phyloP scores from a whole-genome alignment of 176 grass and related monocot species.

The Cenchrus purpureus region DNA sequence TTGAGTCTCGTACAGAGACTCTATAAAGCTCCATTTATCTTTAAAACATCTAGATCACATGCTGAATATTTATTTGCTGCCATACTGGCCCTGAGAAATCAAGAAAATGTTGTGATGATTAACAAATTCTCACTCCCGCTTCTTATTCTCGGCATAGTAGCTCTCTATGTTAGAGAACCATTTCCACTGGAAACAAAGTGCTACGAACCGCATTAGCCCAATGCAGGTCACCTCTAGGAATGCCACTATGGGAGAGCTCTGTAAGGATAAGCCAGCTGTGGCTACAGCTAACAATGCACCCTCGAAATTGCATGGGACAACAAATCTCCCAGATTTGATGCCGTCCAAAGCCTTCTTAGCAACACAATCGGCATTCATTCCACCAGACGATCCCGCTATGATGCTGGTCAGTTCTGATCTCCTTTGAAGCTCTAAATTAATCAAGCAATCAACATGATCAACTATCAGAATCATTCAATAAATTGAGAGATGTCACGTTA shows the following conservation, averaged over 20 bases:
- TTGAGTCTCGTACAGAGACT: no score
- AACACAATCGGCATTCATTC: conserved; percentile 81
- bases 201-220: conserved; percentile 76
- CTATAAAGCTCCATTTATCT: no score
- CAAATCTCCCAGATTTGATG: conserved; percentile 79
- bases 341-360: conserved; percentile 80
- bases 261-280: conserved; percentile 83
- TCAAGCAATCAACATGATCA: no score
- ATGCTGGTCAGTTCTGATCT: conserved; percentile 87
- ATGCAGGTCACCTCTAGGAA: conserved; percentile 68
- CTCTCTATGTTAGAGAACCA: conserved; percentile 82
- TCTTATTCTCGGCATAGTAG: conserved; percentile 64
- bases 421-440: conserved; percentile 65
- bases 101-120: no score
- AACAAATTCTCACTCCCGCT: conserved; percentile 28
- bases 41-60: no score
- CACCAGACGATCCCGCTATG: conserved; percentile 69
- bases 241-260: conserved; percentile 66
- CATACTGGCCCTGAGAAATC: no score
- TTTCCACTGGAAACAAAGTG: conserved; percentile 78
- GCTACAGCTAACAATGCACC: conserved; percentile 81
- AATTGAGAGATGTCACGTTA: no score
- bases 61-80: no score
- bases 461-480: no score
- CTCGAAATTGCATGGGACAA: conserved; percentile 81